Evolutionary conservation across 345 rosid genomes (phyloP), one percentile per base, ranked within the genome.

Genomic region (Acer yangbiense): DNA sequence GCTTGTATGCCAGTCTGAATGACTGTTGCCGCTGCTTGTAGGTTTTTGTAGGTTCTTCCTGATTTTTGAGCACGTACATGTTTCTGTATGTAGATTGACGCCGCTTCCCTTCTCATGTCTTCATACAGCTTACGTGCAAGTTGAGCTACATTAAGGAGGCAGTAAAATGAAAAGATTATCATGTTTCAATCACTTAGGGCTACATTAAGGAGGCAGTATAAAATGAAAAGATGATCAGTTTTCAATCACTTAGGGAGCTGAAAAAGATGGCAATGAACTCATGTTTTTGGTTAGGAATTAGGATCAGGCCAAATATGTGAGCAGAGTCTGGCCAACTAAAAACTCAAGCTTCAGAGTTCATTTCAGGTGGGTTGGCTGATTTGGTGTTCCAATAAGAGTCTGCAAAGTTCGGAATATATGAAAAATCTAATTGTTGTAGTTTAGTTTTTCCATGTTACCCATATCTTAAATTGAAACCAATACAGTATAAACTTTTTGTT

Each of bases 1-100:
- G 93, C 82, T 64, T 89, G 77, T 67, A 92, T 73, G 72, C 92
- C 91, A 25, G 90, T 87, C 69, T 92, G 97, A 68, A 92, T 82
- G 20, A 74, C 72, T 71, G 77, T 73, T 65, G 94, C 86, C 52
- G 92, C 83, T 25, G 69, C 78, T 74, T 86, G 84, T 32, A 88
- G 83, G 20, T 76, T 80, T 44, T 63, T 82, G 83, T 88, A 91
- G 75, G 68, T 46, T 52, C 65, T 81, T 78, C 90, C 83, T 73
- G 88, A 87, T 74, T 25, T 77, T 68, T 82, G 83, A 66, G 83
- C 81, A 68, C 90, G 91, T 12, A 58, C 74, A 72, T 85, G 73
- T 78, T 86, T 89, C 72, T 89, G 91, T 41, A 89, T 83, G 65
- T 80, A 74, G 20, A 79, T 74, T 29, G 91, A 81, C 61, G 89